Evolutionary conservation across 2,329 filamentous ascomycete species (phyloP).

Genomic region (Capronia americana): DNA sequence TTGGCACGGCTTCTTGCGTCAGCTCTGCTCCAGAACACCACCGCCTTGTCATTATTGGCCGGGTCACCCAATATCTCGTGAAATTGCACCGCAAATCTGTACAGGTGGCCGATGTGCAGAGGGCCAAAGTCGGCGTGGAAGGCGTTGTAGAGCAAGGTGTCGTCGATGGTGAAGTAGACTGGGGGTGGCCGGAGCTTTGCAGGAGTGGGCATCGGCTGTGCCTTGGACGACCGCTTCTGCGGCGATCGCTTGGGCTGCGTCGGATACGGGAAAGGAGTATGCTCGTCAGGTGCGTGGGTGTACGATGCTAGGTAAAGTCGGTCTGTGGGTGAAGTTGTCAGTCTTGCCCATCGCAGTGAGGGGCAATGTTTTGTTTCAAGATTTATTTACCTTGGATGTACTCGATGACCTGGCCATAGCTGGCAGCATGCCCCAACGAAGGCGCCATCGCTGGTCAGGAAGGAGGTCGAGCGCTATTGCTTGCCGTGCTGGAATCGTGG

Average conservation of each 20-base stretch:
- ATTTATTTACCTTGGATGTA: conserved; percentile 79
- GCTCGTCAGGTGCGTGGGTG: conserved; percentile 76
- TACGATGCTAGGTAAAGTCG: conserved; percentile 95
- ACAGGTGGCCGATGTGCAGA: conserved; percentile 94
- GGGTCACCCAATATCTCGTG: conserved; percentile 93
- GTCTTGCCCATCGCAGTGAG: conserved; percentile 43
- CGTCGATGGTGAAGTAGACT: conserved; percentile 95
- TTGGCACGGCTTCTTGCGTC: conserved; percentile 89
- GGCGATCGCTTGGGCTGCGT: conserved; percentile 66
- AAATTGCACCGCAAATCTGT: conserved; percentile 93
- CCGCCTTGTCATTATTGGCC: conserved; percentile 84
- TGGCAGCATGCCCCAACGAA: conserved; percentile 56
- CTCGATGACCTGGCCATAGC: conserved; percentile 88
- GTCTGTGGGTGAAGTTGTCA: conserved; percentile 60
- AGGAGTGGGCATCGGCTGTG: conserved; percentile 63
- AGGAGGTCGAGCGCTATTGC: neutral
- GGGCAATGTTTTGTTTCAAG: conserved; percentile 41
- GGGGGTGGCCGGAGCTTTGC: conserved; percentile 64
- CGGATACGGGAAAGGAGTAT: conserved; percentile 87
- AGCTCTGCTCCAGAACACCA: conserved; percentile 94
- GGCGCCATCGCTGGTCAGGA: conserved; percentile 36
- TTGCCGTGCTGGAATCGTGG: neutral
- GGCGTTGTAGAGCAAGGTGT: conserved; percentile 91
- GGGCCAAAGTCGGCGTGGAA: conserved; percentile 99
- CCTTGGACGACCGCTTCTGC: conserved; percentile 75